These are phyloP conservation scores for Psilocybe cyanescens DNA, from an alignment of 768 basidiomycete genomes.

Conservation along the genomic window DNA sequence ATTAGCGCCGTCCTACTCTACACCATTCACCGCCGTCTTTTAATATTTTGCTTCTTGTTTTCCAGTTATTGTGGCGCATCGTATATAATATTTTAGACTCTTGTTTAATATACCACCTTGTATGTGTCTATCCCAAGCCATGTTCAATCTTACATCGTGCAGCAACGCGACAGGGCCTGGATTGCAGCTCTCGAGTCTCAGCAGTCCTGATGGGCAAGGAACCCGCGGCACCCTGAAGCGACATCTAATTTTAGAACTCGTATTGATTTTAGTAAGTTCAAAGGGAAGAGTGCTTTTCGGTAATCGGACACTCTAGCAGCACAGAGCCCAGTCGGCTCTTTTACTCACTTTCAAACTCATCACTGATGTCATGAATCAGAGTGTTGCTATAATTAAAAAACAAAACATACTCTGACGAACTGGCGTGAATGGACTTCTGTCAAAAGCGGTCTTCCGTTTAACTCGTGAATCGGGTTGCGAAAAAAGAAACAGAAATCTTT, in stretches of 20 bases:
- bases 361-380: constrained; percentile 1
- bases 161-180: background rate
- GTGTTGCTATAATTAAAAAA: no score
- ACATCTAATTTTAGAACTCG: constrained; percentile 7
- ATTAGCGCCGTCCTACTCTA: no score
- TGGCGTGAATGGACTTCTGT: no score
- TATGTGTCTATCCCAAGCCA: background rate
- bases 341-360: background rate
- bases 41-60: no score
- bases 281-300: constrained; percentile 6
- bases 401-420: no score
- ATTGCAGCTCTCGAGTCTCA: background rate
- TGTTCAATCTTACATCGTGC: background rate
- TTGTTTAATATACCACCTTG: background rate
- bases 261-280: constrained; percentile 3
- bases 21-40: no score
- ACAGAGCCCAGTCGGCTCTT: background rate
- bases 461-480: no score
- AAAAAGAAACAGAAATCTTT: no score
- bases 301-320: constrained; percentile 7
- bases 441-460: no score
- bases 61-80: no score
- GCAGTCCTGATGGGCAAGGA: background rate
- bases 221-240: background rate
- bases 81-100: no score